These are phyloP conservation scores for Dissophora ornata DNA, from an alignment of 192 early-diverging fungal genomes.

Conservation along the genomic window DNA sequence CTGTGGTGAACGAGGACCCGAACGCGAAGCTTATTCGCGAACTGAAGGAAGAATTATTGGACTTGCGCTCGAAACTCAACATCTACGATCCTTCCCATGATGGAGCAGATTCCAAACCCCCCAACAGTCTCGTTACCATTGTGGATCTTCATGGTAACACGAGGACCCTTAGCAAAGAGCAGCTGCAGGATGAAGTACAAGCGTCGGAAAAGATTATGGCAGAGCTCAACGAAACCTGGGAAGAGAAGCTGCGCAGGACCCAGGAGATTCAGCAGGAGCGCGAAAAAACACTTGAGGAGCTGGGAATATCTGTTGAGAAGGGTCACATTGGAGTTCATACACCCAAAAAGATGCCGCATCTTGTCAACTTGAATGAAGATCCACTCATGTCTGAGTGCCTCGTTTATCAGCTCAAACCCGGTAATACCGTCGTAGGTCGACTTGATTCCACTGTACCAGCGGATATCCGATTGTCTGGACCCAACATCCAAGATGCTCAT, in stretches of 20 bases:
- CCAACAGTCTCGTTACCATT: slow-evolving; percentile 54
- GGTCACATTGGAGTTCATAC: slow-evolving; percentile 78
- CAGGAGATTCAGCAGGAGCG: slow-evolving; percentile 78
- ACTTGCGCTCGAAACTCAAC: slow-evolving; percentile 68
- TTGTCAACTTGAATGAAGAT: slow-evolving; percentile 92
- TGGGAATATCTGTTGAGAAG: slow-evolving; percentile 81
- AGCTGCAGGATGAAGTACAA: slow-evolving; percentile 82
- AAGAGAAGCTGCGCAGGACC: slow-evolving; percentile 79
- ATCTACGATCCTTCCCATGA: slow-evolving; percentile 55
- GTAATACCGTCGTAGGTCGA: slow-evolving; percentile 75
- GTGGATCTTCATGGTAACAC: slow-evolving; percentile 57
- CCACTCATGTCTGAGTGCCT: slow-evolving; percentile 91
- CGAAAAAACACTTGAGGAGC: slow-evolving; percentile 79
- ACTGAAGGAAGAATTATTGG: slow-evolving; percentile 82
- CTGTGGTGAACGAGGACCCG: slow-evolving; percentile 91
- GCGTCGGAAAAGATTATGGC: slow-evolving; percentile 89
- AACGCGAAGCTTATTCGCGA: slow-evolving; percentile 82
- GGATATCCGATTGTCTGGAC: slow-evolving; percentile 73
- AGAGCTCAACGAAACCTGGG: slow-evolving; percentile 87
- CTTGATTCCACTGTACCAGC: slow-evolving; percentile 48
- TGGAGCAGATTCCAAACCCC: slow-evolving; percentile 34
- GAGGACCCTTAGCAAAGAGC: slow-evolving; percentile 59
- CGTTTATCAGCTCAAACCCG: slow-evolving; percentile 86
- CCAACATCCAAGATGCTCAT: slow-evolving; percentile 71
- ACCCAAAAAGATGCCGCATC: slow-evolving; percentile 83